phyloP scores from a whole-genome alignment of 1,284 basidiomycete genomes.

The Phellopilus nigrolimitatus region DNA sequence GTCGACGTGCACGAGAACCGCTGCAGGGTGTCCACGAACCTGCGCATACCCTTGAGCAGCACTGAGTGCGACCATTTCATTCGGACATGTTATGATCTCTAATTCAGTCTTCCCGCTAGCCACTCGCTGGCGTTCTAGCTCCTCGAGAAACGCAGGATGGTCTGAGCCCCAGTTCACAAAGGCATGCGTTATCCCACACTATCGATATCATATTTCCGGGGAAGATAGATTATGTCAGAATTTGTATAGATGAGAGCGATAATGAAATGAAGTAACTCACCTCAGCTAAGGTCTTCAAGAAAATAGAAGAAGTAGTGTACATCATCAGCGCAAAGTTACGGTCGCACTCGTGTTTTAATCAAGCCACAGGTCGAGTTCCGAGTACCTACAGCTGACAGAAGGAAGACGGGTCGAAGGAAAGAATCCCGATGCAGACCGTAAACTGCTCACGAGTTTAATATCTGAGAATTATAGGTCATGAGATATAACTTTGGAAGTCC shows the following conservation, averaged over 20 bases:
- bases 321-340: conserved; percentile 27
- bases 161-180: conserved; percentile 77
- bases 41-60: conserved; percentile 69
- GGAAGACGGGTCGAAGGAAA: no score
- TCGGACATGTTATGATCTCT: conserved; percentile 60
- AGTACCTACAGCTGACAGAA: no score
- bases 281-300: conserved; percentile 50
- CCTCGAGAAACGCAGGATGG: conserved; percentile 66
- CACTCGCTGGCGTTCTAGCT: conserved; percentile 51
- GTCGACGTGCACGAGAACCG: conserved; percentile 69
- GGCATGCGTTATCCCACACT: conserved; percentile 55
- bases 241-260: neutral
- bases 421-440: no score
- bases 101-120: conserved; percentile 37
- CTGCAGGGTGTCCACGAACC: conserved; percentile 58
- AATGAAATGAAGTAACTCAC: conserved; percentile 26
- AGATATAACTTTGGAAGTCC: no score
- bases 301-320: conserved; percentile 54
- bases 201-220: neutral
- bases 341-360: neutral
- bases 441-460: no score
- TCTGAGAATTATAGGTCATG: no score
- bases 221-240: neutral
- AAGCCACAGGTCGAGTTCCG: no score
- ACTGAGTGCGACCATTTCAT: conserved; percentile 71